Conservation (phyloP, 169 alveolate genomes). For the Plasmodium relictum region DNA sequence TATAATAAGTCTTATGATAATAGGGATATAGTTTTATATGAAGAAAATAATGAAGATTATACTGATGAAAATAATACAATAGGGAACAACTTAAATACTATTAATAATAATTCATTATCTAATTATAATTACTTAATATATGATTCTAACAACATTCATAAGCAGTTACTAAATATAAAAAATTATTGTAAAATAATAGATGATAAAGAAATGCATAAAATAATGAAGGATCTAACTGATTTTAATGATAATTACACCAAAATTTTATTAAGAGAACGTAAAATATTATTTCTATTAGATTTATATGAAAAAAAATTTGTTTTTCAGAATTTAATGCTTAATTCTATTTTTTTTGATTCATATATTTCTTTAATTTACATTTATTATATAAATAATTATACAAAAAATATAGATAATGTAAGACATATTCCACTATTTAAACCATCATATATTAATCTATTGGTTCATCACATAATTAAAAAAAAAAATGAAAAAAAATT, state of each 20-base stretch:
- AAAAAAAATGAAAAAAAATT: constrained; percentile 15
- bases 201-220: constrained; percentile 49
- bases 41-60: not conserved
- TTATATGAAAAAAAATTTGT: constrained; percentile 45
- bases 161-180: not conserved
- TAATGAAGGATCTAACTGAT: constrained; percentile 45
- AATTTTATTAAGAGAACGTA: constrained; percentile 32
- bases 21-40: constrained; percentile 25
- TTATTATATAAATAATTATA: constrained; percentile 37
- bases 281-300: constrained; percentile 27
- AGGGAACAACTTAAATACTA: not conserved
- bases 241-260: constrained; percentile 56
- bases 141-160: constrained; percentile 15
- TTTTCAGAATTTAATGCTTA: constrained; percentile 22
- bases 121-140: constrained; percentile 12
- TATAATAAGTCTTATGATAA: constrained; percentile 7
- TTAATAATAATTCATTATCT: not conserved
- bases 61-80: not conserved
- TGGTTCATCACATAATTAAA: constrained; percentile 19
- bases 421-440: constrained; percentile 42
- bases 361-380: constrained; percentile 37
- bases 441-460: constrained; percentile 43
- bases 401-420: constrained; percentile 8
- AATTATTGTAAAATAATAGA: constrained; percentile 35
- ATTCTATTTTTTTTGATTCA: constrained; percentile 36